Conservation (phyloP, 495 filamentous ascomycete species). For the Gamarada debralockiae region DNA sequence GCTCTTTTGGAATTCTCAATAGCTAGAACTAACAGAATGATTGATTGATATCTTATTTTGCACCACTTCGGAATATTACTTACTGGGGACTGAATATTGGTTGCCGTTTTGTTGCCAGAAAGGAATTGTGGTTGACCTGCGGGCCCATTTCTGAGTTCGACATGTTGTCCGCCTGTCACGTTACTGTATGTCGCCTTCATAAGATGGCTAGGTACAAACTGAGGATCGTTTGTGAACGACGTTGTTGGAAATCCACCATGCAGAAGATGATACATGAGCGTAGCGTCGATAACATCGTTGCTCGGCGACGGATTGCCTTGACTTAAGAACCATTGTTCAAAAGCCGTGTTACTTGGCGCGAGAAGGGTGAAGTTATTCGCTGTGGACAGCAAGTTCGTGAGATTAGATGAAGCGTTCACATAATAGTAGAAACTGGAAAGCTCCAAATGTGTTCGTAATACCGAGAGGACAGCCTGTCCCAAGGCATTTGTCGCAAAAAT, state of each 20-base stretch:
- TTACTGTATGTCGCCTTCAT: constrained; percentile 20
- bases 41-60: no score
- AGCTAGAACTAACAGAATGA: no score
- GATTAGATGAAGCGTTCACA: constrained; percentile 3
- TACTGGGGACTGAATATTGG: constrained; percentile 11
- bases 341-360: constrained; percentile 37
- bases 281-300: constrained; percentile 16
- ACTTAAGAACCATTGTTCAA: constrained; percentile 23
- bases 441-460: not conserved
- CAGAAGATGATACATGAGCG: constrained; percentile 43
- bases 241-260: constrained; percentile 31
- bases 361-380: constrained; percentile 33
- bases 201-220: constrained; percentile 38
- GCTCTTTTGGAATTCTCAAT: no score
- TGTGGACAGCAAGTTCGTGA: not conserved
- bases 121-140: constrained; percentile 25
- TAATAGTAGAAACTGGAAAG: not conserved
- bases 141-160: constrained; percentile 19
- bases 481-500: not conserved
- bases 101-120: constrained; percentile 20
- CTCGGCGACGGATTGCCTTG: not conserved
- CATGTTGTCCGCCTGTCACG: constrained; percentile 26
- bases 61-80: not conserved
- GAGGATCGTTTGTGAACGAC: constrained; percentile 30
- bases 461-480: not conserved